Base-by-base conservation (phyloP, 441 rosid species). In the Syzygium syzygioides region DNA sequence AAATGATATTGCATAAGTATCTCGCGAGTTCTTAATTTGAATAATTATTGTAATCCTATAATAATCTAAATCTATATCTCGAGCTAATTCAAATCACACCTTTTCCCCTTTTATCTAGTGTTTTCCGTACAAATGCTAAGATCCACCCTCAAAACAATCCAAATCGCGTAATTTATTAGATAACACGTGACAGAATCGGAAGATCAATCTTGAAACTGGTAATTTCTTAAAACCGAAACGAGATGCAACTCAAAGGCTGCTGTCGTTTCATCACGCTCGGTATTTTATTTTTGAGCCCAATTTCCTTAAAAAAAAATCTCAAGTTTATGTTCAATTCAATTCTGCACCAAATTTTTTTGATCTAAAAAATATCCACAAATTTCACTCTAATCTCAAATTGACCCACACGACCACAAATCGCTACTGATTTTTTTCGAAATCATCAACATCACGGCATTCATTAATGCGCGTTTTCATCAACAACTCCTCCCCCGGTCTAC, bases 341-440 rank as follows among this genome's bases (percentile, higher is more conserved):
- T 30, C 4, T 15, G 25, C 9, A 23, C 6, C 9, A 9, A 18
- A 19, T 9, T 55, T 19, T 20, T 55, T 55, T 55, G 2, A 7
- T 55, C 9, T 55, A 18, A 7, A 55, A 55, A 19, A 55, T 5
- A 20, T 55, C 25, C 6, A 3, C 25, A 19, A 55, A 8, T 55
- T 19, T 18, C 8, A 55, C 20, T 66, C 9, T 17, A 17, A 4
- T 30, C 23, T 5, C 6, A 30, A 66, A 66, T 66, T 66, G 17
- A 66, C 12, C 34, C 76, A 9, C 13, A 0, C 0, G 0, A 0
- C 41, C 25, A 66, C 15, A 8, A 17, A 30, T 32, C 23, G 2
- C 3, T 23, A 8, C 37, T 0, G 1, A 30, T 64, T 17, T 17
- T 5, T 5, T 53, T 30, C 2, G 19, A 30, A 64, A 64, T 64